Evolutionary conservation across 1,139 yeast genomes (phyloP), one percentile per base, ranked within the genome.

Genomic region (Hanseniaspora uvarum): DNA sequence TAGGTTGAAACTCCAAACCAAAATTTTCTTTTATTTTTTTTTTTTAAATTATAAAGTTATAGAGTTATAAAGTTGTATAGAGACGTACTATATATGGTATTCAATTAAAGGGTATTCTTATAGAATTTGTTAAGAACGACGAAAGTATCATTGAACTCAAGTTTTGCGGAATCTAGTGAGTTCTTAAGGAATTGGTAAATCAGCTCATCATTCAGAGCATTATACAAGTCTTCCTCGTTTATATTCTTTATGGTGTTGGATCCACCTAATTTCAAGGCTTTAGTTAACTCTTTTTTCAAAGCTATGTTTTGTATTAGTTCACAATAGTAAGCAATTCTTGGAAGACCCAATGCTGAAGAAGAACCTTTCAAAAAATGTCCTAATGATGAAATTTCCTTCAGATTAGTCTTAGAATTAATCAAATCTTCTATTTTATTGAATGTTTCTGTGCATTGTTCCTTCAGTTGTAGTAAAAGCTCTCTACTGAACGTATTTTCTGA

Each of bases 311-410:
- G 98, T 59, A 92, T 88, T 62, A 92, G 75, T 68, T 89, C 98
- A 69, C 98, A 92, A 61, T 87, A 85, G 63, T 80, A 77, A 58
- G 92, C 86, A 55, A 92, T 85, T 59, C 81, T 79, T 45, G 79
- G 79, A 56, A 92, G 74, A 0, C 98, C 98, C 57, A 94, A 72
- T 0, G 96, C 94, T 3, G 97, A 96, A 1, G 97, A 94, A 11
- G 94, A 83, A 46, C 98, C 98, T 67, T 94, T 94, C 58, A 92
- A 73, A 66, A 86, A 92, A 67, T 92, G 98, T 26, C 98, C 98
- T 59, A 86, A 72, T 19, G 80, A 74, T 24, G 92, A 83, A 57
- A 92, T 72, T 57, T 79, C 74, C 39, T 72, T 76, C 57, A 89
- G 74, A 53, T 44, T 4, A 7, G 62, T 21, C 8, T 37, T 46